These are phyloP conservation scores for Aspergillus fijiensis DNA, from an alignment of 2,329 filamentous ascomycete genomes.

Conservation along the genomic window DNA sequence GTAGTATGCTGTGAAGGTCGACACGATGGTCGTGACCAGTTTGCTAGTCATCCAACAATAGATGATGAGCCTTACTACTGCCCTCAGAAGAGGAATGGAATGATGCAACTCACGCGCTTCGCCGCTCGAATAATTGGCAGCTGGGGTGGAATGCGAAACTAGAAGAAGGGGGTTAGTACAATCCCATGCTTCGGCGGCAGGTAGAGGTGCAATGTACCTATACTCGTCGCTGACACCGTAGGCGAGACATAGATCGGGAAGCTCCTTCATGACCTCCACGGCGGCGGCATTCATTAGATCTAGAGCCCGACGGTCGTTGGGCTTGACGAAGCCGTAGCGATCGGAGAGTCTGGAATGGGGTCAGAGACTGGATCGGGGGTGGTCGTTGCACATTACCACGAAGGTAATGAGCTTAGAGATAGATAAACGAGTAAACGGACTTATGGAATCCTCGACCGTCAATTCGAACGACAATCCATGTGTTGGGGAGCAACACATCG, in stretches of 20 bases:
- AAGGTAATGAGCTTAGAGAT: neutral
- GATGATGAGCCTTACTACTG: neutral
- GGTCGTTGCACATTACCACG: too few species aligned
- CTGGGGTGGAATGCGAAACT: slow-evolving; percentile 88
- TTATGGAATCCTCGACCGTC: slow-evolving; percentile 95
- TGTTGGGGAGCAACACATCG: slow-evolving; percentile 79
- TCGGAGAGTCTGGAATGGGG: slow-evolving; percentile 64
- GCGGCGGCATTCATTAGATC: slow-evolving; percentile 95
- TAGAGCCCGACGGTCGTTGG: slow-evolving; percentile 83
- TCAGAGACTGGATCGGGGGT: neutral
- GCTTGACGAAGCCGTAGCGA: slow-evolving; percentile 84
- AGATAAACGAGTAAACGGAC: slow-evolving; percentile 48
- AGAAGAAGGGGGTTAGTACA: neutral
- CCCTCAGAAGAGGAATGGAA: neutral
- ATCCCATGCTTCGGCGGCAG: neutral
- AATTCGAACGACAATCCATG: slow-evolving; percentile 92
- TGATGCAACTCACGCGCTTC: slow-evolving; percentile 61
- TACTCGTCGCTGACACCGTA: slow-evolving; percentile 97
- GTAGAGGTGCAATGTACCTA: slow-evolving; percentile 39
- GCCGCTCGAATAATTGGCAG: slow-evolving; percentile 78
- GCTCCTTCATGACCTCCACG: slow-evolving; percentile 75
- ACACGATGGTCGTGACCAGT: slow-evolving; percentile 84
- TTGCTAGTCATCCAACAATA: slow-evolving; percentile 59
- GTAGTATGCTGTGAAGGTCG: slow-evolving; percentile 91
- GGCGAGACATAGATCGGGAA: slow-evolving; percentile 81